Conservation (phyloP, 2,329 filamentous ascomycete species). For the Thermoascus crustaceus region DNA sequence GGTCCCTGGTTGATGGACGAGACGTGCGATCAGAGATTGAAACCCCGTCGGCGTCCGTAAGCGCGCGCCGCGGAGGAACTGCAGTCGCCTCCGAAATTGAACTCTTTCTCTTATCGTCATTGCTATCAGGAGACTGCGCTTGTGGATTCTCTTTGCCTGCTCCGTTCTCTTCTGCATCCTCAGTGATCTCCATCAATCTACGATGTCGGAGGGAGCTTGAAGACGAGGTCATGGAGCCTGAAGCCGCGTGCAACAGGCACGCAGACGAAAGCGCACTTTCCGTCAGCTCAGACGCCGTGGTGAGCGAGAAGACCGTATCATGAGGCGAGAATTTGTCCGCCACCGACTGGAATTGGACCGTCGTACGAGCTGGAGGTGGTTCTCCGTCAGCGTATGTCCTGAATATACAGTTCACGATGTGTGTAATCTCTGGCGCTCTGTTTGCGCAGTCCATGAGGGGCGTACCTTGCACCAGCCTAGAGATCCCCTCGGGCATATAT, state of each 20-base stretch:
- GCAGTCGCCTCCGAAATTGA: conserved; percentile 28
- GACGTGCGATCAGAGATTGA: conserved; percentile 8
- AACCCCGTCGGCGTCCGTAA: conserved; percentile 8
- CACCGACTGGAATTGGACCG: conserved; percentile 58
- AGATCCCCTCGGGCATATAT: conserved; percentile 84
- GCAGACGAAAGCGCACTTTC: conserved; percentile 82
- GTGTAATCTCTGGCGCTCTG: background rate
- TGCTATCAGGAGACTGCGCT: conserved; percentile 13
- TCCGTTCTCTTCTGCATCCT: conserved; percentile 75
- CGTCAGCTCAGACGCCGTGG: conserved; percentile 66
- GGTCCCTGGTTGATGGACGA: conserved; percentile 2
- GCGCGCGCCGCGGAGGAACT: conserved; percentile 19
- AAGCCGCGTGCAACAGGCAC: conserved; percentile 81
- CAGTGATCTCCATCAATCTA: conserved; percentile 84
- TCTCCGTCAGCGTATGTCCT: background rate
- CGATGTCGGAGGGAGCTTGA: conserved; percentile 68
- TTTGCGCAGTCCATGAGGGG: conserved; percentile 6
- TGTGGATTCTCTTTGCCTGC: conserved; percentile 46
- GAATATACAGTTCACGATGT: background rate
- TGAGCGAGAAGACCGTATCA: conserved; percentile 74
- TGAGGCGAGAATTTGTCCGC: conserved; percentile 68
- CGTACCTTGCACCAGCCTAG: conserved; percentile 83
- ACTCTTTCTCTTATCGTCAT: conserved; percentile 14
- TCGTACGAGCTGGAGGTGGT: conserved; percentile 60
- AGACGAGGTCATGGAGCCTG: conserved; percentile 76